A percentile compares a stretch with the other conserved stretches of the same genome.
Conservation (phyloP, 2,329 filamentous ascomycete genomes). For the Stachybotrys chartarum region DNA sequence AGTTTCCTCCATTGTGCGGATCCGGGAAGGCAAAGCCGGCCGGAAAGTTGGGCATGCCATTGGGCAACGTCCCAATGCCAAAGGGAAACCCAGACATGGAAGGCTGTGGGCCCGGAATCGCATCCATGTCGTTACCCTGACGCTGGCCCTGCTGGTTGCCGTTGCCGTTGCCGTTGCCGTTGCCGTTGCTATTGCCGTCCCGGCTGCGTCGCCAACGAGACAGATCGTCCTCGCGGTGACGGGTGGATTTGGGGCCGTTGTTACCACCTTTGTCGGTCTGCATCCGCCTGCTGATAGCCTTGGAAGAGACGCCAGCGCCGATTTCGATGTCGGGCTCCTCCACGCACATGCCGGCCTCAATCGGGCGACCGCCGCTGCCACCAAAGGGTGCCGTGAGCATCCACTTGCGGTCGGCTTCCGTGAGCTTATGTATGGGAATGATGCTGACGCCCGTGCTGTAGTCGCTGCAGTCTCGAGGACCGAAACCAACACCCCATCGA, state of each 20-base stretch:
- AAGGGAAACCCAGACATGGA: slow-evolving; percentile 26
- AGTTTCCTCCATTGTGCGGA: slow-evolving; percentile 15
- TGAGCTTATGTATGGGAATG: slow-evolving; percentile 87
- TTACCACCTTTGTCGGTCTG: slow-evolving; percentile 60
- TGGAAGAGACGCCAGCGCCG: slow-evolving; percentile 91
- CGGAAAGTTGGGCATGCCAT: slow-evolving; percentile 35
- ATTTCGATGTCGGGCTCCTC: slow-evolving; percentile 99
- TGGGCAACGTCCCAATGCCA: slow-evolving; percentile 31
- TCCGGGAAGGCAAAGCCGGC: slow-evolving; percentile 31
- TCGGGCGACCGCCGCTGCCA: slow-evolving; percentile 76
- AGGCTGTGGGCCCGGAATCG: slow-evolving; percentile 8
- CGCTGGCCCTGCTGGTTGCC: not conserved
- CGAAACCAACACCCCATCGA: slow-evolving; percentile 95
- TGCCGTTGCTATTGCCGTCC: slow-evolving; percentile 9
- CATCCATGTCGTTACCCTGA: not conserved
- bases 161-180: slow-evolving; percentile 1
- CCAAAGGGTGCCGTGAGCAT: slow-evolving; percentile 90
- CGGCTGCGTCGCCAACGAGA: slow-evolving; percentile 24
- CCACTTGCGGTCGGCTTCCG: slow-evolving; percentile 96
- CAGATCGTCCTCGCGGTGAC: slow-evolving; percentile 32
- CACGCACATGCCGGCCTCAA: slow-evolving; percentile 79
- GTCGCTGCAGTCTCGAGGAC: slow-evolving; percentile 93
- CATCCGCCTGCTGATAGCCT: slow-evolving; percentile 67
- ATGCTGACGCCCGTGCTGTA: slow-evolving; percentile 87
- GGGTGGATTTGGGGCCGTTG: slow-evolving; percentile 58